These are phyloP conservation scores for Kandelia obovata DNA, from an alignment of 345 rosid species.

Conservation along the genomic window DNA sequence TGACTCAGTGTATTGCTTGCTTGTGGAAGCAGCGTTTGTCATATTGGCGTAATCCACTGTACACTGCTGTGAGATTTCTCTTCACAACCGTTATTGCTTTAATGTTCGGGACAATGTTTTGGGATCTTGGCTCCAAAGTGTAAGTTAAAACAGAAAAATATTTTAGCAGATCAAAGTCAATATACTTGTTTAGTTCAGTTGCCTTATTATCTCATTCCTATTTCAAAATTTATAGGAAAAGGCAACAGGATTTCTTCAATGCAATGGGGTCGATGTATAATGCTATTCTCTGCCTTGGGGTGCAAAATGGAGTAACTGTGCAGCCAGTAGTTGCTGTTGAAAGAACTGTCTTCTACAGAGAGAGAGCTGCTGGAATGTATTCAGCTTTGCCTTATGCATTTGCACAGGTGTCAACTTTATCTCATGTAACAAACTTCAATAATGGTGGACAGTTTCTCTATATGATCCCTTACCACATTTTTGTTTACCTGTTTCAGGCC, in stretches of 20 bases:
- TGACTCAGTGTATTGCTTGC: constrained; percentile 57
- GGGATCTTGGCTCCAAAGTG: constrained; percentile 67
- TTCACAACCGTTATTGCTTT: constrained; percentile 52
- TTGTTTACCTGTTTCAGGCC: constrained; percentile 28
- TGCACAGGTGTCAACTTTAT: constrained; percentile 36
- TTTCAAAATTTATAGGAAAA: constrained; percentile 31
- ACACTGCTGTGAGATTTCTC: constrained; percentile 65
- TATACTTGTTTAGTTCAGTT: background rate
- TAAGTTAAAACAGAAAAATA: constrained; percentile 21
- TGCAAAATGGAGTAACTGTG: constrained; percentile 50
- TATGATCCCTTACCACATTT: background rate
- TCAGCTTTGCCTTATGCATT: constrained; percentile 72
- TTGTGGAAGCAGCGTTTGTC: constrained; percentile 73
- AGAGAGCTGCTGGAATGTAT: constrained; percentile 78
- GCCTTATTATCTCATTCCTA: background rate
- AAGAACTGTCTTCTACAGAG: constrained; percentile 72
- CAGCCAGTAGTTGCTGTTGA: constrained; percentile 73
- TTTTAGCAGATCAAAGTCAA: background rate
- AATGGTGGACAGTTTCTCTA: background rate
- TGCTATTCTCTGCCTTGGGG: constrained; percentile 63
- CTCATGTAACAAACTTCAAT: background rate
- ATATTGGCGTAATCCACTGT: constrained; percentile 72
- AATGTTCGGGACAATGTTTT: constrained; percentile 65
- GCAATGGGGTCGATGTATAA: constrained; percentile 75
- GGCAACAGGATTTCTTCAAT: constrained; percentile 50